phyloP scores from a whole-genome alignment of 192 early-diverging fungal species.

The Backusella luteola region DNA sequence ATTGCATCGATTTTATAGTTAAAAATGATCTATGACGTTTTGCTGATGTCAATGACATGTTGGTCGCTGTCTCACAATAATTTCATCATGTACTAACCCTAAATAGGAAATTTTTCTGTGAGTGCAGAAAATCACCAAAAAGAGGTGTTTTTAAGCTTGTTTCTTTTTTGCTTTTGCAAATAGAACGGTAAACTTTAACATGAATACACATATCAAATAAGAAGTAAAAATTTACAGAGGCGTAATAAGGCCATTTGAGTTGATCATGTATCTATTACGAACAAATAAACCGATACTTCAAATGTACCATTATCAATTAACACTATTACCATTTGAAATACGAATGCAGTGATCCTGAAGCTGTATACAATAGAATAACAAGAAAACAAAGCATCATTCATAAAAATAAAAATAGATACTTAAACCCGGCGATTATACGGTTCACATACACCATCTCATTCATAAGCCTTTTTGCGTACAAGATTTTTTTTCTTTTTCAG shows the following conservation, averaged over 20 bases:
- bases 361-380: background rate
- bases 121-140: background rate
- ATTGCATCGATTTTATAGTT: background rate
- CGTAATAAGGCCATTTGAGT: background rate
- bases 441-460: background rate
- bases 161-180: background rate
- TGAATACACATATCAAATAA: background rate
- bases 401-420: background rate
- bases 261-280: background rate
- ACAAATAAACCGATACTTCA: background rate
- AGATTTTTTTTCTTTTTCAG: background rate
- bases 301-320: background rate
- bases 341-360: background rate
- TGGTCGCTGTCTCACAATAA: background rate
- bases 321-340: background rate
- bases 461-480: too few relatives aligned
- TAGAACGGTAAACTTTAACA: background rate
- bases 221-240: background rate
- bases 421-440: background rate
- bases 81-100: background rate
- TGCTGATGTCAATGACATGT: background rate
- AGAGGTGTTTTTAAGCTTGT: background rate
- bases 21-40: conserved; percentile 8
- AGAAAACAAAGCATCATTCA: background rate
- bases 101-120: background rate